Evolutionary conservation across 1,139 yeast genomes (phyloP).

Genomic region (Saccharomycopsis phalli): DNA sequence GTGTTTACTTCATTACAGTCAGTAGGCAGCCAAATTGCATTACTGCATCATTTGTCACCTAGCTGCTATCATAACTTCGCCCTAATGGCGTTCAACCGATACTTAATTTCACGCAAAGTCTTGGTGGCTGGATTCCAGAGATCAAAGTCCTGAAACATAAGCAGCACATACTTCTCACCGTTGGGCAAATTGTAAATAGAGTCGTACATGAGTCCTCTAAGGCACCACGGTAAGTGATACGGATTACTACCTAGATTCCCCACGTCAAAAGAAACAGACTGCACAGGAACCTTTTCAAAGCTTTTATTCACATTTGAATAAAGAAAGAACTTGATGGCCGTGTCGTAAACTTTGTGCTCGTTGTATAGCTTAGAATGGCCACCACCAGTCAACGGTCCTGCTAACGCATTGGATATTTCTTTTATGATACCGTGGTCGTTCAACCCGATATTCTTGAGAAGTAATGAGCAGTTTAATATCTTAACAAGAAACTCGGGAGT

Average conservation of each 20-base stretch:
- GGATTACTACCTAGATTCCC: constrained; percentile 67
- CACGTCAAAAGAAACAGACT: constrained; percentile 51
- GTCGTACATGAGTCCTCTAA: constrained; percentile 70
- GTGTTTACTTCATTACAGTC: too few species aligned
- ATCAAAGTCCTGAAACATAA: constrained; percentile 62
- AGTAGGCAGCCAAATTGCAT: too few species aligned
- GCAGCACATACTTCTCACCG: constrained; percentile 48
- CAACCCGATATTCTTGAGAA: constrained; percentile 51
- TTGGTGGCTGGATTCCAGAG: constrained; percentile 82
- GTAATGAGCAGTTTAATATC: constrained; percentile 40
- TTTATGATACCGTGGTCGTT: constrained; percentile 72
- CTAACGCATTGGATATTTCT: constrained; percentile 73
- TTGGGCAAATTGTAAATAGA: constrained; percentile 29
- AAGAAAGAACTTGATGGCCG: constrained; percentile 65
- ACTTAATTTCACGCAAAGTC: constrained; percentile 71
- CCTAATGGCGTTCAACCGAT: constrained; percentile 65
- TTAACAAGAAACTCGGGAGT: constrained; percentile 47
- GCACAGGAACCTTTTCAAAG: constrained; percentile 41
- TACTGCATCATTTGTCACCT: too few species aligned
- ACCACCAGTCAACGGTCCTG: constrained; percentile 89
- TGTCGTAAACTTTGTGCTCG: constrained; percentile 74
- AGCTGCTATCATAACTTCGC: constrained; percentile 31
- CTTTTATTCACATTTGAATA: constrained; percentile 28
- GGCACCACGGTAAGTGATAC: constrained; percentile 84
- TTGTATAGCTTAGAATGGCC: constrained; percentile 90